Conservation (phyloP, 306 rosid genomes). For the Cicer chorassanicum region DNA sequence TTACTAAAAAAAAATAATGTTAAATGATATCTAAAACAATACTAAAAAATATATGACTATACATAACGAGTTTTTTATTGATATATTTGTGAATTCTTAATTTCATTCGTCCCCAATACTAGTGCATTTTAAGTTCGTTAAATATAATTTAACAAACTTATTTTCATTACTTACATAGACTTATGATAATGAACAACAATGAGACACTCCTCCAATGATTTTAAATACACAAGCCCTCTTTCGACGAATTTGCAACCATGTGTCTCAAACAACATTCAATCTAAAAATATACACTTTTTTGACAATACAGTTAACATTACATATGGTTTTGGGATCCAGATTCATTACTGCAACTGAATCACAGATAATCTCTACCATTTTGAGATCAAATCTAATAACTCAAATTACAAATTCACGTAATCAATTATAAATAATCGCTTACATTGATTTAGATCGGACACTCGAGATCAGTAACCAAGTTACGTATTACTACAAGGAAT, state of each 20-base stretch:
- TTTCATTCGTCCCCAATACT: no score
- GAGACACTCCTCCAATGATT: conserved; percentile 7
- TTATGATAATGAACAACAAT: conserved; percentile 17
- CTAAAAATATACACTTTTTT: no score
- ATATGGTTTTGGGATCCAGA: not conserved
- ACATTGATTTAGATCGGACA: not conserved
- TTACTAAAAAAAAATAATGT: no score
- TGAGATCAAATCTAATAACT: no score
- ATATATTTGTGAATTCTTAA: no score
- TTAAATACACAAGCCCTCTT: conserved; percentile 24
- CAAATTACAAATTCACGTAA: no score
- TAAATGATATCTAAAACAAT: no score
- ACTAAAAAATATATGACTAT: no score
- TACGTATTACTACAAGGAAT: not conserved
- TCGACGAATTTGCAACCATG: no score
- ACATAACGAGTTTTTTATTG: no score
- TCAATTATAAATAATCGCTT: not conserved
- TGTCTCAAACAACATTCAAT: no score
- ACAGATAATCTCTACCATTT: not conserved
- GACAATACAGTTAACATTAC: not conserved
- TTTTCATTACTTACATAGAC: not conserved
- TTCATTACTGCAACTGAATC: not conserved
- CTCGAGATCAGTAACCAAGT: not conserved
- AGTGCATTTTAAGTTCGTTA: no score
- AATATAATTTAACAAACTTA: conserved; percentile 40